Evolutionary conservation across 176 grass and related monocot genomes (phyloP).

Genomic region (Eragrostis nindensis): DNA sequence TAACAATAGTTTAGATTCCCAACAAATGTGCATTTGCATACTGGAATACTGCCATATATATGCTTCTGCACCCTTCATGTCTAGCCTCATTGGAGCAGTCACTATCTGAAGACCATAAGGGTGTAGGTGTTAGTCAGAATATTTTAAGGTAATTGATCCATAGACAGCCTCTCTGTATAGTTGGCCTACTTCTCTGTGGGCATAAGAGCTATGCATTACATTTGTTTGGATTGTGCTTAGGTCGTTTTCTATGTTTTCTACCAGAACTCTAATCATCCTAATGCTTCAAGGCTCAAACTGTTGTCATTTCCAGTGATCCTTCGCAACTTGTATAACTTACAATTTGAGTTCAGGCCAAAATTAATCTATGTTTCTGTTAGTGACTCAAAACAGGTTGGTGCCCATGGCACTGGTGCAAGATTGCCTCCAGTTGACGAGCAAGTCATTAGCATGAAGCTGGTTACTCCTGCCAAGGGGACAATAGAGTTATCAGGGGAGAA

Average conservation of each 20-base stretch:
- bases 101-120: no score
- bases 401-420: slow-evolving; percentile 88
- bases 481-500: slow-evolving; percentile 81
- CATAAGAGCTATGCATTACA: no score
- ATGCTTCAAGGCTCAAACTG: neutral
- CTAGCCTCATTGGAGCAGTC: no score
- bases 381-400: slow-evolving; percentile 70
- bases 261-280: neutral
- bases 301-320: neutral
- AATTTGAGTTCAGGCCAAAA: slow-evolving; percentile 10
- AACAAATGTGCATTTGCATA: no score
- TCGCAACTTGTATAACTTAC: slow-evolving; percentile 27
- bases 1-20: no score
- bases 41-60: no score
- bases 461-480: slow-evolving; percentile 88
- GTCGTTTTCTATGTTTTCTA: neutral
- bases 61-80: no score
- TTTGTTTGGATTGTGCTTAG: neutral
- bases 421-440: slow-evolving; percentile 95
- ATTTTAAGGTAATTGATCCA: neutral
- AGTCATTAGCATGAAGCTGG: slow-evolving; percentile 89
- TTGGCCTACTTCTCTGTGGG: neutral
- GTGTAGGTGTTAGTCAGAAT: neutral
- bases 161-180: neutral
- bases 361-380: neutral